Evolutionary conservation across 805 yeast genomes (phyloP).

Genomic region (Yamadazyma akitaensis): DNA sequence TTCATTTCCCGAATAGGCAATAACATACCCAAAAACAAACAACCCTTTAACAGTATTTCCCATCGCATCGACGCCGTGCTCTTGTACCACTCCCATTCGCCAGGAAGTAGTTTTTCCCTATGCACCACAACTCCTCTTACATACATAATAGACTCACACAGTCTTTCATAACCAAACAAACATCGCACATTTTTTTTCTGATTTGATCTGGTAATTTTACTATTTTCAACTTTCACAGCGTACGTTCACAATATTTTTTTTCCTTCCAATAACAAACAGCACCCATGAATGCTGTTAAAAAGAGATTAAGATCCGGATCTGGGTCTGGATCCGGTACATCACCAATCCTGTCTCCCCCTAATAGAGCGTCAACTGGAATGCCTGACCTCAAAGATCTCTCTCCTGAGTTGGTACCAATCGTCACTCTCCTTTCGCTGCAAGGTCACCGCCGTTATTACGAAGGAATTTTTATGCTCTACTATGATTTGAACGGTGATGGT

Average conservation of each 20-base stretch:
- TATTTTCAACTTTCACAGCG: background rate
- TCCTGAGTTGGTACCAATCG: conserved; percentile 63
- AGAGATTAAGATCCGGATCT: conserved; percentile 23
- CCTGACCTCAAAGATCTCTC: conserved; percentile 27
- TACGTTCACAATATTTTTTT: too few species aligned
- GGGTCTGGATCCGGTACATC: conserved; percentile 7
- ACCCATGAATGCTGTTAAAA: conserved; percentile 23
- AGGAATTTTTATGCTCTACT: conserved; percentile 70
- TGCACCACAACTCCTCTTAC: background rate
- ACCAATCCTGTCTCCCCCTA: conserved; percentile 10
- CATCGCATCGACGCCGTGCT: background rate
- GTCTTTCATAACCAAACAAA: too few species aligned
- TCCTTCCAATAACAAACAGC: background rate
- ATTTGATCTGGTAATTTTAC: background rate
- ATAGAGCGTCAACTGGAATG: conserved; percentile 5
- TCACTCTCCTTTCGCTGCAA: conserved; percentile 71
- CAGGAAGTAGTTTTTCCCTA: too few species aligned
- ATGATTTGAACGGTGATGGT: conserved; percentile 81
- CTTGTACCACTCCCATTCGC: background rate
- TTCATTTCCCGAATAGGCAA: background rate
- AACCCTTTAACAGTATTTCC: background rate
- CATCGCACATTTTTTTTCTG: background rate
- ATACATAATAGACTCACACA: background rate
- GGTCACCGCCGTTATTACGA: conserved; percentile 71
- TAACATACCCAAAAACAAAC: background rate